Percentiles rank a stretch among this genome's conserved stretches.
Conservation (phyloP, 1,284 basidiomycete species). For the Entoloma clypeatum region DNA sequence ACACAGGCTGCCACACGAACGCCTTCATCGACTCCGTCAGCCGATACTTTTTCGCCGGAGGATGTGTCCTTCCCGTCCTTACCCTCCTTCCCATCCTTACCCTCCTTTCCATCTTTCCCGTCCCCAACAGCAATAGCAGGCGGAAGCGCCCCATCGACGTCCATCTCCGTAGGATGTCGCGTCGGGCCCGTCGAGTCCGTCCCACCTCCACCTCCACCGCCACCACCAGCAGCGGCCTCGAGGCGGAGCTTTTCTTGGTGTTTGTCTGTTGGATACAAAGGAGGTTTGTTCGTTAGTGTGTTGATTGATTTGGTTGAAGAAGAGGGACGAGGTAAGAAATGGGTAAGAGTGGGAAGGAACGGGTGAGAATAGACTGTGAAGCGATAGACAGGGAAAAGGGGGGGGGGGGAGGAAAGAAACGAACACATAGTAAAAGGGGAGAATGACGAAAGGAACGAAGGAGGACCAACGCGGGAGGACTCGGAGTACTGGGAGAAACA, state of each 20-base stretch:
- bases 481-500: no score
- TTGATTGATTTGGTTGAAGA: no score
- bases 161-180: slow-evolving; percentile 41
- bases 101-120: slow-evolving; percentile 25
- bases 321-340: no score
- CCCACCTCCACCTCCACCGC: slow-evolving; percentile 19
- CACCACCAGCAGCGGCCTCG: slow-evolving; percentile 36
- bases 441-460: no score
- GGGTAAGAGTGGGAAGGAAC: no score
- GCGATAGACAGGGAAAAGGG: no score
- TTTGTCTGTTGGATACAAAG: slow-evolving; percentile 51
- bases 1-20: slow-evolving; percentile 74
- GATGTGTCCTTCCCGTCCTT: slow-evolving; percentile 38
- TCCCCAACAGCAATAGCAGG: slow-evolving; percentile 23
- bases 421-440: no score
- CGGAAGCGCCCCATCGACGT: slow-evolving; percentile 24
- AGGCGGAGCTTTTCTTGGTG: slow-evolving; percentile 52
- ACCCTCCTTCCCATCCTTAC: slow-evolving; percentile 26
- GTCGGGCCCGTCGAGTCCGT: slow-evolving; percentile 37
- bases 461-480: no score
- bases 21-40: slow-evolving; percentile 74
- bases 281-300: no score
- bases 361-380: no score
- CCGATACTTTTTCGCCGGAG: slow-evolving; percentile 67
- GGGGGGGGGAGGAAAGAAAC: no score